Percentiles rank a stretch among this genome's conserved stretches.
These are phyloP conservation scores for Blastobotrys serpentis DNA, from an alignment of 1,139 yeast genomes.

Conservation along the genomic window DNA sequence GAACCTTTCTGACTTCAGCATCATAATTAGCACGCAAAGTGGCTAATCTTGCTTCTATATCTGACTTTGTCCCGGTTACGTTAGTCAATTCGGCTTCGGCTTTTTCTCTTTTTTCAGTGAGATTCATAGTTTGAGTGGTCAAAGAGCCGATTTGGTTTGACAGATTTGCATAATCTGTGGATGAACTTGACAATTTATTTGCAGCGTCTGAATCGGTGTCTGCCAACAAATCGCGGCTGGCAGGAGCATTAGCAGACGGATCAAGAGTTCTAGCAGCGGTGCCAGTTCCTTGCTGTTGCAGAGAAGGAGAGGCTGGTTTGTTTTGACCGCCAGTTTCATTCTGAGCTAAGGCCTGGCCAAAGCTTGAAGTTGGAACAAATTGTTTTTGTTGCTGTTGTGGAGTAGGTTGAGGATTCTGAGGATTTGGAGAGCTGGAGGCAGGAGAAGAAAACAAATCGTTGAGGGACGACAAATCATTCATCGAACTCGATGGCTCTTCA, in stretches of 20 bases:
- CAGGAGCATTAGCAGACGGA: conserved; percentile 30
- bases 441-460: conserved; percentile 44
- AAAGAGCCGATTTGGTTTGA: conserved; percentile 82
- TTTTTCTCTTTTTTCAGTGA: conserved; percentile 67
- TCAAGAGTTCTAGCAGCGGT: conserved; percentile 10
- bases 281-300: conserved; percentile 11
- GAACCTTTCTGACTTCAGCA: conserved; percentile 64
- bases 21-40: conserved; percentile 72
- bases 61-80: conserved; percentile 62
- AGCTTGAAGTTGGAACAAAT: conserved; percentile 62
- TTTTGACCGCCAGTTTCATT: conserved; percentile 33
- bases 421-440: conserved; percentile 22
- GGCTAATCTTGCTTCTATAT: conserved; percentile 67
- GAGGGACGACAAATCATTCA: conserved; percentile 35
- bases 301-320: conserved; percentile 9
- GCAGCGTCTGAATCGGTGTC: conserved; percentile 56
- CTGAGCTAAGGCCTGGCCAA: conserved; percentile 59
- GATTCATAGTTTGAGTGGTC: conserved; percentile 67
- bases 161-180: conserved; percentile 82
- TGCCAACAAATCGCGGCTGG: conserved; percentile 53
- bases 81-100: conserved; percentile 75
- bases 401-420: conserved; percentile 14
- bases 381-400: conserved; percentile 19
- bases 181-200: conserved; percentile 70
- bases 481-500: conserved; percentile 21